Conservation (phyloP, 495 filamentous ascomycete species). For the Neurospora tetrasperma region DNA sequence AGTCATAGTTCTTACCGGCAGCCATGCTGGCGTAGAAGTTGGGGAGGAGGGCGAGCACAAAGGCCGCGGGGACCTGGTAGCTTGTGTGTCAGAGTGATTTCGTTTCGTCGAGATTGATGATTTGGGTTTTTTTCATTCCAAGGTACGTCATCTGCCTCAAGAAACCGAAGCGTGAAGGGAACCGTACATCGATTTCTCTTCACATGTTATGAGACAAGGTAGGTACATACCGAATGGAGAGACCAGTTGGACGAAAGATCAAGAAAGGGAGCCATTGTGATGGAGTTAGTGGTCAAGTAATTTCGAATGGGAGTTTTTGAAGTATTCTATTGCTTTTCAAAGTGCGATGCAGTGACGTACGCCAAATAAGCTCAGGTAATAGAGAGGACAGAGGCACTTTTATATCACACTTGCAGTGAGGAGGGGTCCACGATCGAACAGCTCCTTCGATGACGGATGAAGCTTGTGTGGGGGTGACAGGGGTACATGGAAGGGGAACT, state of each 20-base stretch:
- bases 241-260: slow-evolving; percentile 34
- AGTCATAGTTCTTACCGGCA: slow-evolving; percentile 34
- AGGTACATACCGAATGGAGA: slow-evolving; percentile 32
- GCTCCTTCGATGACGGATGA: not conserved
- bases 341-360: not conserved
- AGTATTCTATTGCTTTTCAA: not conserved
- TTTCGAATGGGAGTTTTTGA: not conserved
- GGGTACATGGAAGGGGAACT: not conserved
- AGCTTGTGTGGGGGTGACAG: not conserved
- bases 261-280: slow-evolving; percentile 32
- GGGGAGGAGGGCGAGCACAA: slow-evolving; percentile 29
- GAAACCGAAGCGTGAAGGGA: not conserved
- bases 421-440: not conserved
- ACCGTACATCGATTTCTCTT: not conserved
- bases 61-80: slow-evolving; percentile 36
- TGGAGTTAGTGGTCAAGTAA: not conserved
- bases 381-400: not conserved
- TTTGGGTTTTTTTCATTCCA: not conserved
- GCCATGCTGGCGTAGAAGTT: slow-evolving; percentile 23
- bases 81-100: not conserved
- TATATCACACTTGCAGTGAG: not conserved
- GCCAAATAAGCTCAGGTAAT: not conserved
- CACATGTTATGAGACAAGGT: not conserved
- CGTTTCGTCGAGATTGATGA: not conserved
- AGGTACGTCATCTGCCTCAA: not conserved